These are phyloP conservation scores for Tolypocladium pustulatum DNA, from an alignment of 2,329 filamentous ascomycete genomes.

Conservation along the genomic window DNA sequence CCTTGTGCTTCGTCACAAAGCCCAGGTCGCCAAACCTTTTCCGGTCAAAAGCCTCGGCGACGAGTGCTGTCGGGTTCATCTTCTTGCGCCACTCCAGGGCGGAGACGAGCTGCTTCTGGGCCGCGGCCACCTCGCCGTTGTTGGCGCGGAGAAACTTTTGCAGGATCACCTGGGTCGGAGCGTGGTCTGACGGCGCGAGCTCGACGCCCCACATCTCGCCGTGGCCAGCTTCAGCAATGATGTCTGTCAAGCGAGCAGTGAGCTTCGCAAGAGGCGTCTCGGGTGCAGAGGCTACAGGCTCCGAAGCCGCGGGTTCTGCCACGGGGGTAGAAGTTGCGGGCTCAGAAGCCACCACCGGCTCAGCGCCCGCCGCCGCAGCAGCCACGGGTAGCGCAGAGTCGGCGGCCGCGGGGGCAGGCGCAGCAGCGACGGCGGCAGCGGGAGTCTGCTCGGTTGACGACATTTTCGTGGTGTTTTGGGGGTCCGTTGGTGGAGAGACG, in stretches of 20 bases:
- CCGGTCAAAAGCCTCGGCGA: conserved; percentile 52
- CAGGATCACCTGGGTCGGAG: conserved; percentile 73
- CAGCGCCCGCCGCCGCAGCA: no score
- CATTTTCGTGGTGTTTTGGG: background rate
- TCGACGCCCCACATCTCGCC: conserved; percentile 81
- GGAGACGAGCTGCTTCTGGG: conserved; percentile 66
- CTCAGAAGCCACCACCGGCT: background rate
- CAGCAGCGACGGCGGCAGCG: background rate
- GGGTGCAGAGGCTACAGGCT: background rate
- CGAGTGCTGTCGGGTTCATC: conserved; percentile 58
- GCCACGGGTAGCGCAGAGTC: no score
- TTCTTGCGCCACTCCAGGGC: conserved; percentile 77
- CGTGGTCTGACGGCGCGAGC: conserved; percentile 43
- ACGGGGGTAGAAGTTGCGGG: background rate
- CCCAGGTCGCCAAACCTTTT: conserved; percentile 69
- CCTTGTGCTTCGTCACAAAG: conserved; percentile 64
- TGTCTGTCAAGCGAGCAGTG: conserved; percentile 44
- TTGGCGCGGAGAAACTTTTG: conserved; percentile 95
- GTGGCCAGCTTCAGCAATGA: conserved; percentile 49
- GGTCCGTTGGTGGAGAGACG: background rate
- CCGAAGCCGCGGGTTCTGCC: background rate
- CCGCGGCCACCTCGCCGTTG: conserved; percentile 60
- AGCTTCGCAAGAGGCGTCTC: conserved; percentile 41
- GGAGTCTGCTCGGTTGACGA: background rate
- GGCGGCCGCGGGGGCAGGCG: no score